Evolutionary conservation across 345 rosid genomes (phyloP), one percentile per base, ranked within the genome.

Genomic region (Raphanus sativus): DNA sequence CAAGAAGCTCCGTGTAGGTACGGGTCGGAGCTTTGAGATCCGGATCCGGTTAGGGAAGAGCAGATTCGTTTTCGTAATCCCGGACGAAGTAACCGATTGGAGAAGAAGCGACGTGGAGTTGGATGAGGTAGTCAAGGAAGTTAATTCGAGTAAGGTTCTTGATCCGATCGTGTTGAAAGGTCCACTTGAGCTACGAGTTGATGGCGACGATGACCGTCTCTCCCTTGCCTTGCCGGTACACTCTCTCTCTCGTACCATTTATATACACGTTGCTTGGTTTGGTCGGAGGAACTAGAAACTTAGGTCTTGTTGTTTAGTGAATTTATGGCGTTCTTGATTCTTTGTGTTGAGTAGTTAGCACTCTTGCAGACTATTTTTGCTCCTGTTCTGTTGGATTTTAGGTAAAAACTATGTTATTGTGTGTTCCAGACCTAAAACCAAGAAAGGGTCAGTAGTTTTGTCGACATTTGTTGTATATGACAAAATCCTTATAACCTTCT

Each of bases 21-120:
- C 17, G 4, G 80, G 85, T 54, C 88, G 72, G 79, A 85, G 83
- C 55, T 83, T 82, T 34, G 93, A 88, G 77, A 84, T 89, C 75
- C 86, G 87, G 83, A 80, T 89, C 88, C 90, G 86, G 68, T 80
- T 86, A 8, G 93, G 89, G 10, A 89, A 86, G 75, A 79, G 50
- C 56, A 65, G 83, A 59, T 61, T 89, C 58, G 79, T 82, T 75
- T 84, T 88, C 67, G 63, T 81, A 62, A 87, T 85, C 73, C 86
- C 93, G 0, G 88, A 89, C 55, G 87, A 86, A 55, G 82, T 85
- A 0, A 63, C 33, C 7, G 76, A 84, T 30, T 89, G 94, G 91
- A 87, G 81, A 60, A 87, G 83, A 67, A 84, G 66, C 50, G 65
- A 79, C 0, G 76, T 67, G 56, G 86, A 80, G 72, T 86, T 91